Evolutionary conservation across 2,329 filamentous ascomycete species (phyloP), one percentile per base, ranked within the genome.

Genomic region (Pseudogymnoascus sp.): DNA sequence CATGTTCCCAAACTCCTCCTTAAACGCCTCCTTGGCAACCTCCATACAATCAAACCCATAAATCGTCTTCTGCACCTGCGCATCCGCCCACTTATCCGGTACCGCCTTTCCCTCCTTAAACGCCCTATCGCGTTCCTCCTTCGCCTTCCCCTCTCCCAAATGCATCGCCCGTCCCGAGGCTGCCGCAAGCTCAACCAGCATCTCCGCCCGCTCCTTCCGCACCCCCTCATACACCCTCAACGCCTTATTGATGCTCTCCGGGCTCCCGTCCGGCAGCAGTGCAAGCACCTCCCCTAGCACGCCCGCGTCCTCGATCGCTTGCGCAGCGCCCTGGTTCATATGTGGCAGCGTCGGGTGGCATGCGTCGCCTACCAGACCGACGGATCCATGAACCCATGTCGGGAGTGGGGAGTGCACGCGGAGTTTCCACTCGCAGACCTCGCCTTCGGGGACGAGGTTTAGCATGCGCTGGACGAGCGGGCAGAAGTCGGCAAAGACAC

Each of bases 21-120:
- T 77, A 70, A 84, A 86, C 64, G 75, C 75, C 47, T 84, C 80
- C 60, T 74, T 73, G 0, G 84, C 79, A 63, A 84, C 80, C 69
- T 77, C 74, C 60, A 83, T 78, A 69, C 84, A 86, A 73, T 88
- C 85, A 69, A 85, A 79, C 10, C 81, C 80, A 73, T 88, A 88
- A 65, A 88, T 83, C 79, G 82, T 82, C 73, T 81, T 79, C 74
- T 89, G 86, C 44, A 88, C 84, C 69, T 88, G 85, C 8, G 85
- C 84, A 72, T 86, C 87, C 2, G 84, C 84, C 86, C 86, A 89
- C 76, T 87, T 88, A 74, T 89, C 86, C 2, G 84, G 84, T 4
- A 60, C 56, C 67, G 76, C 70, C 66, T 77, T 78, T 65, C 82
- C 77, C 62, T 80, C 76, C 44, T 78, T 80, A 71, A 86, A 84